A percentile compares a stretch with the other conserved stretches of the same genome.
Conservation (phyloP, 2,329 filamentous ascomycete species). For the Ophiostoma sp. region DNA sequence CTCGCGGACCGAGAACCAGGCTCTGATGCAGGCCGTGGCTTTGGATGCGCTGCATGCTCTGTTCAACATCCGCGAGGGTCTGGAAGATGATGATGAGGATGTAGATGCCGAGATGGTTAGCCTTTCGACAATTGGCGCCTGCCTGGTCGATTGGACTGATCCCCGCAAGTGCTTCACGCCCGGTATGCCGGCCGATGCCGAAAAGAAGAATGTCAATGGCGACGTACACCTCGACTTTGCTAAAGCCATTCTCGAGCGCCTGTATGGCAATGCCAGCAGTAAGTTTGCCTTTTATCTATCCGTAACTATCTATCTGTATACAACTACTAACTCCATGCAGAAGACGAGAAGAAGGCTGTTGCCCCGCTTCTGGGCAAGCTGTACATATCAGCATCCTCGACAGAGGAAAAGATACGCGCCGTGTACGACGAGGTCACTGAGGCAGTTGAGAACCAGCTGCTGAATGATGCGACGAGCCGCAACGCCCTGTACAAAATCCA, state of each 20-base stretch:
- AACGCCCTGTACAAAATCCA: slow-evolving; percentile 66
- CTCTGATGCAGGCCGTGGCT: slow-evolving; percentile 69
- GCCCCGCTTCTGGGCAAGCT: slow-evolving; percentile 76
- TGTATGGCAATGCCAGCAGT: slow-evolving; percentile 63
- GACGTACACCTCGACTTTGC: slow-evolving; percentile 79
- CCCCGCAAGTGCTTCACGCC: slow-evolving; percentile 67
- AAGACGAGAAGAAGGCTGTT: slow-evolving; percentile 81
- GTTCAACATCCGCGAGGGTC: slow-evolving; percentile 63
- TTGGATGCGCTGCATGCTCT: slow-evolving; percentile 71
- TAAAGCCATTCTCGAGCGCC: slow-evolving; percentile 67
- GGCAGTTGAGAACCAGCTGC: slow-evolving; percentile 58
- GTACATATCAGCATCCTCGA: slow-evolving; percentile 64
- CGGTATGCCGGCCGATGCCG: slow-evolving; percentile 46
- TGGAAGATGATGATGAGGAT: slow-evolving; percentile 71
- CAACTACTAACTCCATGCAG: slow-evolving; percentile 40
- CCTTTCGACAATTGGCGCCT: slow-evolving; percentile 70
- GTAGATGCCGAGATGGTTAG: slow-evolving; percentile 73
- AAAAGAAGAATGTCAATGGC: slow-evolving; percentile 62
- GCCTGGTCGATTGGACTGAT: slow-evolving; percentile 92
- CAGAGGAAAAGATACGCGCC: slow-evolving; percentile 52
- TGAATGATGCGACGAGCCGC: slow-evolving; percentile 55
- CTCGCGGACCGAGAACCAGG: slow-evolving; percentile 73
- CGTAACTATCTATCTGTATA: background rate
- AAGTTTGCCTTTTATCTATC: slow-evolving; percentile 35
- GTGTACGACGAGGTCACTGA: slow-evolving; percentile 54